These are phyloP conservation scores for Sporothrix globosa DNA, from an alignment of 2,329 filamentous ascomycete genomes.

Conservation along the genomic window DNA sequence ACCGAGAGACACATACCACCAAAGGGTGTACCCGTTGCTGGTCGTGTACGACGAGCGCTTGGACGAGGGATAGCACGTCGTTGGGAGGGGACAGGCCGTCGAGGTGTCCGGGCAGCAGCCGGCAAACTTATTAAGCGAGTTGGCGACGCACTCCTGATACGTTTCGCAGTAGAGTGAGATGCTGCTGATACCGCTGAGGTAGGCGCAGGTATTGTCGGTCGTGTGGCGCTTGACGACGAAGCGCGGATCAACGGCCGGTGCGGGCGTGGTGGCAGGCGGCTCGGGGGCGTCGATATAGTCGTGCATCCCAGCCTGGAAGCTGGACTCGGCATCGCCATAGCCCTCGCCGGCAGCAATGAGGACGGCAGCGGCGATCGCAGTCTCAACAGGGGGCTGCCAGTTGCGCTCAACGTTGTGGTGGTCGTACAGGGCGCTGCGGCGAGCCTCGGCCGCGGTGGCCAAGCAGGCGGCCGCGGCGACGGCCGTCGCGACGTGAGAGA, in stretches of 20 bases:
- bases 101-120: slow-evolving; percentile 43
- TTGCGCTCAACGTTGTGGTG: slow-evolving; percentile 31
- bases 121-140: slow-evolving; percentile 39
- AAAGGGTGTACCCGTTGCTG: slow-evolving; percentile 40
- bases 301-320: slow-evolving; percentile 35
- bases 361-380: slow-evolving; percentile 21
- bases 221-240: slow-evolving; percentile 37
- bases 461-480: slow-evolving; percentile 19
- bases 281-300: slow-evolving; percentile 3
- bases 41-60: slow-evolving; percentile 37
- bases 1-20: slow-evolving; percentile 41
- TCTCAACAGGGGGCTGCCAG: slow-evolving; percentile 41
- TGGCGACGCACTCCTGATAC: slow-evolving; percentile 40
- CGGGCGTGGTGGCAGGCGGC: slow-evolving; percentile 36
- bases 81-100: slow-evolving; percentile 38
- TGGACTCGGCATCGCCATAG: slow-evolving; percentile 32
- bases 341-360: background rate
- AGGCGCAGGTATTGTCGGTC: slow-evolving; percentile 43
- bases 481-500: background rate
- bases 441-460: slow-evolving; percentile 16
- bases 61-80: slow-evolving; percentile 41
- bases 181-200: slow-evolving; percentile 40
- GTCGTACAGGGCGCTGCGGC: slow-evolving; percentile 22
- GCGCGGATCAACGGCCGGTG: slow-evolving; percentile 28
- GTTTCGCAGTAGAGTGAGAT: slow-evolving; percentile 41